These are phyloP conservation scores for Pseudoneurospora amorphoporcata DNA, from an alignment of 495 filamentous ascomycete genomes.

Conservation along the genomic window DNA sequence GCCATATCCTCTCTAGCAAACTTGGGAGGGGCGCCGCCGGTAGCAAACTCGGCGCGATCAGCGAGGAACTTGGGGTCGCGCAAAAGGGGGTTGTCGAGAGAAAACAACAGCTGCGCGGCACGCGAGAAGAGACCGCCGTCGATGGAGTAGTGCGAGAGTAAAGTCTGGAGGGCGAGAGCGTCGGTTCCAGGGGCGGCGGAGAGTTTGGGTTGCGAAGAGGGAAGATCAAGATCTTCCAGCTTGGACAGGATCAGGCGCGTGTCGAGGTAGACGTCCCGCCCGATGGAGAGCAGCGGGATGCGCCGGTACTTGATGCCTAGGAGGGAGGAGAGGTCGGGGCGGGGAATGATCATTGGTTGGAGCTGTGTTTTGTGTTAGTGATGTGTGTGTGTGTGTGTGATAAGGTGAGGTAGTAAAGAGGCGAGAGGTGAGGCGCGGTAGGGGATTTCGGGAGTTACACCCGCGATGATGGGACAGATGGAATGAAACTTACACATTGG, in stretches of 20 bases:
- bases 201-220: slow-evolving; percentile 1
- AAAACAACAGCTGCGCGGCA: slow-evolving; percentile 34
- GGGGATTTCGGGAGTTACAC: not conserved
- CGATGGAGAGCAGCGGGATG: slow-evolving; percentile 52
- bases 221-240: slow-evolving; percentile 34
- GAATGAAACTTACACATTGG: slow-evolving; percentile 39
- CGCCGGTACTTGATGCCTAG: slow-evolving; percentile 53
- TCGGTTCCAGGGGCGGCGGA: slow-evolving; percentile 6
- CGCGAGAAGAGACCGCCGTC: slow-evolving; percentile 39
- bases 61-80: slow-evolving; percentile 39
- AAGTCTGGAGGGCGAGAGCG: slow-evolving; percentile 9
- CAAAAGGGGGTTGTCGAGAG: slow-evolving; percentile 35
- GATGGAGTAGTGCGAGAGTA: slow-evolving; percentile 17
- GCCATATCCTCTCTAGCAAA: slow-evolving; percentile 2
- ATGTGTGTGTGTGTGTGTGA: not conserved
- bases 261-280: slow-evolving; percentile 46
- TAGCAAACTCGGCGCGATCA: slow-evolving; percentile 39
- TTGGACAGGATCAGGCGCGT: slow-evolving; percentile 49
- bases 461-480: not conserved
- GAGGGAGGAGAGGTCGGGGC: slow-evolving; percentile 40
- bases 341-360: slow-evolving; percentile 49
- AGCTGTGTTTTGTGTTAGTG: slow-evolving; percentile 19
- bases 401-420: not conserved
- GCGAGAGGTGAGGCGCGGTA: not conserved
- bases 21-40: slow-evolving; percentile 6